Conservation (phyloP, 257 asterid species). For the Prunella vulgaris region DNA sequence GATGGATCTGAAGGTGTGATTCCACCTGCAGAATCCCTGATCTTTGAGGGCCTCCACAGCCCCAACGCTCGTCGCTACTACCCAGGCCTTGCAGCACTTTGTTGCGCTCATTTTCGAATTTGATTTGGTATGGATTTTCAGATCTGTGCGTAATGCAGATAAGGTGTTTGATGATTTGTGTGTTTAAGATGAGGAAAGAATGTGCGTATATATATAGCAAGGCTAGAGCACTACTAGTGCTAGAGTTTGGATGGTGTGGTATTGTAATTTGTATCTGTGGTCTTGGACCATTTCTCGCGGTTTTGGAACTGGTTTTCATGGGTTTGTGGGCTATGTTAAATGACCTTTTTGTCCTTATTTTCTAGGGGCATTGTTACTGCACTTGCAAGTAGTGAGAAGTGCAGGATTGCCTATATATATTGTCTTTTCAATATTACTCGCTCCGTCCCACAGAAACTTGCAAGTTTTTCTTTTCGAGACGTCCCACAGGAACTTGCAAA, state of each 20-base stretch:
- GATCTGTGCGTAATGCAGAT: not conserved
- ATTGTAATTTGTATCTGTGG: not conserved
- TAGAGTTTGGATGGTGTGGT: no score
- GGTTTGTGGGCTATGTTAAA: not conserved
- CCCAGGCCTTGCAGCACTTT: conserved; percentile 8
- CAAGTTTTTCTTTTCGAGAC: no score
- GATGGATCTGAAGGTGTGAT: conserved; percentile 6
- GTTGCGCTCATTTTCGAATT: not conserved
- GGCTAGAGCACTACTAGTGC: no score
- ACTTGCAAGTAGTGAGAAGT: no score
- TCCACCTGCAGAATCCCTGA: conserved; percentile 25
- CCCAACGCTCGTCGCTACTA: conserved; percentile 17
- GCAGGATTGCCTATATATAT: no score
- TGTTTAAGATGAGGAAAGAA: not conserved
- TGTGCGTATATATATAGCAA: not conserved
- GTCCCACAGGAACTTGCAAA: no score
- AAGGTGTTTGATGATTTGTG: not conserved
- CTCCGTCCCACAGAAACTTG: no score
- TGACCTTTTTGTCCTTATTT: not conserved
- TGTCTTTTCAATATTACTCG: no score
- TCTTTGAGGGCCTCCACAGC: conserved; percentile 20
- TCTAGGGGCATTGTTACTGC: no score
- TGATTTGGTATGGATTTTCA: not conserved
- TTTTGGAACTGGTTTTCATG: not conserved
- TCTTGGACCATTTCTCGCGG: not conserved